Percentiles rank a stretch among this genome's conserved stretches.
phyloP scores from a whole-genome alignment of 208 protist species.

The Leishmania braziliensis region DNA sequence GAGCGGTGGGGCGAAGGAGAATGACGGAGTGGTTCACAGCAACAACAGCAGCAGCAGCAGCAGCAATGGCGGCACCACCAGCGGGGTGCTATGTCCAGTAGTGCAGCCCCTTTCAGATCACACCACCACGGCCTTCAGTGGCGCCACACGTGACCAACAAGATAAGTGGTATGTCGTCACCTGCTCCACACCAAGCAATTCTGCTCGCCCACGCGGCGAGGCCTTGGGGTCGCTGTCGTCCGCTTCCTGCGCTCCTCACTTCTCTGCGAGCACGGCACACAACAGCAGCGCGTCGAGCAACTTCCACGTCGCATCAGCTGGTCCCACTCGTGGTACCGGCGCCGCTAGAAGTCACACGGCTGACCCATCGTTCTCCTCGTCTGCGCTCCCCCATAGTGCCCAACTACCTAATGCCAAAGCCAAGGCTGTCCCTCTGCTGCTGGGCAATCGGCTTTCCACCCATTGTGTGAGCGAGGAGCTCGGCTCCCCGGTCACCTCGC shows the following conservation, averaged over 20 bases:
- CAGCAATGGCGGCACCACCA: neutral
- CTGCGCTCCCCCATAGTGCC: neutral
- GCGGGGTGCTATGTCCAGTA: neutral
- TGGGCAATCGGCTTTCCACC: constrained; percentile 15
- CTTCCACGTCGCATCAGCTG: constrained; percentile 8
- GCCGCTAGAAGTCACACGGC: neutral
- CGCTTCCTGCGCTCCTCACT: constrained; percentile 10
- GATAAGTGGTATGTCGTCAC: neutral
- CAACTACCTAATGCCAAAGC: neutral
- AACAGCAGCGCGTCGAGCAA: constrained; percentile 27
- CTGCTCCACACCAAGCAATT: neutral
- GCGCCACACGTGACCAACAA: neutral
- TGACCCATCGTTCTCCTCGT: neutral
- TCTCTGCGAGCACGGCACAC: neutral
- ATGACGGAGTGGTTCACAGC: neutral
- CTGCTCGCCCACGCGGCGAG: neutral
- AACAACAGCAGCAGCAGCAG: neutral
- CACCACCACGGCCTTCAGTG: too few species aligned
- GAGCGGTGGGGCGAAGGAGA: neutral
- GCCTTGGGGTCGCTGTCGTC: neutral
- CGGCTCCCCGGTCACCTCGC: constrained; percentile 8
- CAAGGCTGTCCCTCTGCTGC: constrained; percentile 15
- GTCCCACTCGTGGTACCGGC: neutral
- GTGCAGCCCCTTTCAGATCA: neutral
- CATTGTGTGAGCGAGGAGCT: constrained; percentile 1